Evolutionary conservation across 2,329 filamentous ascomycete genomes (phyloP), one percentile per base, ranked within the genome.

Genomic region (Neoscytalidium dimidiatum): DNA sequence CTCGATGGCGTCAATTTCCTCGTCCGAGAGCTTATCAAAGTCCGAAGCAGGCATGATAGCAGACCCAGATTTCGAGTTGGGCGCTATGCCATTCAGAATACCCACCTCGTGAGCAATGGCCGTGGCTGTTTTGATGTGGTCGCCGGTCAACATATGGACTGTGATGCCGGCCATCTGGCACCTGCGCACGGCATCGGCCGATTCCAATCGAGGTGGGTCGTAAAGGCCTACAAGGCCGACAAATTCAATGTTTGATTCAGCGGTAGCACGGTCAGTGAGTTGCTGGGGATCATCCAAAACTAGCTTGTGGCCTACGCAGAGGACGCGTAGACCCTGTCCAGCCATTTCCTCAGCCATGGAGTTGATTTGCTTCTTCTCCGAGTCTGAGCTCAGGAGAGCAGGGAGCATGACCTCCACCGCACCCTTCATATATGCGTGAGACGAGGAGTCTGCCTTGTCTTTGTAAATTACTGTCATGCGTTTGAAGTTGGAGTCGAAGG

Each of bases 221-320:
- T 95, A 94, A 68, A 96, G 90, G 64, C 92, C 92, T 56, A 91
- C 89, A 9, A 97, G 84, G n/a, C 93, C 94, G 14, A 92, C 85
- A 67, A 96, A 91, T 3, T 83, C 85, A 33, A 97, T 85, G 31
- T 86, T 82, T 38, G 81, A 80, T 73, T 96, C 92, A 14, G 94
- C 84, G 4, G 83, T 78, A 5, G 81, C 78, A 5, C 92, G 90
- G 44, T 75, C 61, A 9, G 61, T 23, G 19, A 64, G 35, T 23
- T 64, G 61, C 19, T 46, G 9, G 19, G 38, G 21, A 5, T 64
- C 49, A 9, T 64, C 35, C 1, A 28, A 38, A 11, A 64, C 49
- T 14, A 64, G 21, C 68, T 76, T 78, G 66, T 77, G 75, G 28
- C 74, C 75, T 38, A 77, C 74, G 62, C 75, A 77, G 26, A 78